phyloP scores from a whole-genome alignment of 805 yeast genomes.

The Myxozyma mucilagina region DNA sequence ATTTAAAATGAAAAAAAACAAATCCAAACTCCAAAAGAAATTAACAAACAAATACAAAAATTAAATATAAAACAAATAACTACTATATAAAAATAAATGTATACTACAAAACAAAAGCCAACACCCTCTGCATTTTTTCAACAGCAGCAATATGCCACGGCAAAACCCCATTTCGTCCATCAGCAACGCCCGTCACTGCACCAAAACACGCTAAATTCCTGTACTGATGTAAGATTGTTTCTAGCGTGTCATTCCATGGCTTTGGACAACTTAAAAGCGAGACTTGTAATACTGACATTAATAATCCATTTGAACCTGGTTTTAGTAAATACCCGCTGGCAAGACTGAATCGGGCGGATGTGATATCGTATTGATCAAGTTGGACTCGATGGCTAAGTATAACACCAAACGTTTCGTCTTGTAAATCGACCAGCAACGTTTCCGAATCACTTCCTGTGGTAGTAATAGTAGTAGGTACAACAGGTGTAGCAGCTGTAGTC shows the following conservation, averaged over 20 bases:
- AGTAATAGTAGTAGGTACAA: slow-evolving; percentile 1
- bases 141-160: slow-evolving; percentile 47
- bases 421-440: slow-evolving; percentile 36
- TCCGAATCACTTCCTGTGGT: slow-evolving; percentile 27
- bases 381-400: slow-evolving; percentile 28
- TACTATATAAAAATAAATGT: background rate
- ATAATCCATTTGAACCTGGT: slow-evolving; percentile 14
- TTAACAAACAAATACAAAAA: background rate
- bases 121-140: slow-evolving; percentile 35
- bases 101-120: slow-evolving; percentile 13
- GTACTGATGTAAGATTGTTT: slow-evolving; percentile 41
- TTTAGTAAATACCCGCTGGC: slow-evolving; percentile 29
- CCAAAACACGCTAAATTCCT: slow-evolving; percentile 42
- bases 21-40: background rate
- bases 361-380: slow-evolving; percentile 15
- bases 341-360: slow-evolving; percentile 22
- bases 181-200: slow-evolving; percentile 40
- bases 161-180: slow-evolving; percentile 35
- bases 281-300: slow-evolving; percentile 32
- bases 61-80: background rate
- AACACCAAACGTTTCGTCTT: slow-evolving; percentile 39
- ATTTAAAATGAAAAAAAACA: background rate
- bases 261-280: slow-evolving; percentile 35
- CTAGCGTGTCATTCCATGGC: slow-evolving; percentile 33
- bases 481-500: slow-evolving; percentile 4